Evolutionary conservation across 2,329 filamentous ascomycete genomes (phyloP).

Genomic region (Trichoderma atroviride): DNA sequence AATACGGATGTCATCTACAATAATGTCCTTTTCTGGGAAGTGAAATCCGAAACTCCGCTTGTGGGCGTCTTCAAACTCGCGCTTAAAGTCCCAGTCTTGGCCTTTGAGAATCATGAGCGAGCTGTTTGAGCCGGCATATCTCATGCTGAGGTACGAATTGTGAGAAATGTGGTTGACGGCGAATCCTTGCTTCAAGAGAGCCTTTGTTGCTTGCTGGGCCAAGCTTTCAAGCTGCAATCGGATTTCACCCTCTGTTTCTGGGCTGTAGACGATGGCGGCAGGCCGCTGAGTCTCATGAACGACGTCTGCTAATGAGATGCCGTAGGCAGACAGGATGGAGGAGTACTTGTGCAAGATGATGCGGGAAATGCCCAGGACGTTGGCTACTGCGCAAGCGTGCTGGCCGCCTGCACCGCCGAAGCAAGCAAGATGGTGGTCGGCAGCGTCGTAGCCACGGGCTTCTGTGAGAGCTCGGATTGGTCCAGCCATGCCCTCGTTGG

Average conservation of each 20-base stretch:
- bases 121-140: conserved; percentile 48
- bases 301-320: conserved; percentile 50
- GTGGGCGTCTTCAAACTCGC: conserved; percentile 57
- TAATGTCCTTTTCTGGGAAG: conserved; percentile 44
- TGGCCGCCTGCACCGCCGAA: conserved; percentile 48
- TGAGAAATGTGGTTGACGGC: conserved; percentile 44
- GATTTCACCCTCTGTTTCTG: conserved; percentile 29
- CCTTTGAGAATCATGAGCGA: conserved; percentile 42
- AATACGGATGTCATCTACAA: conserved; percentile 49
- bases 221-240: conserved; percentile 33
- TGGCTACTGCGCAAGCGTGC: conserved; percentile 48
- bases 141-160: conserved; percentile 47
- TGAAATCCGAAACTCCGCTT: conserved; percentile 77
- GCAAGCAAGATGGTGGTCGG: conserved; percentile 41
- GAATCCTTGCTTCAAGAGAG: conserved; percentile 38
- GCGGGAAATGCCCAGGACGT: conserved; percentile 46
- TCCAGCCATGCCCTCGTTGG: conserved; percentile 42
- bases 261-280: conserved; percentile 36
- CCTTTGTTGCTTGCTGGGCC: conserved; percentile 30
- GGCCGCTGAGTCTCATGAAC: conserved; percentile 48
- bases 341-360: conserved; percentile 51
- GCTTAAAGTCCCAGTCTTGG: conserved; percentile 33
- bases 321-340: conserved; percentile 50
- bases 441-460: conserved; percentile 41
- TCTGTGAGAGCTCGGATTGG: conserved; percentile 43